phyloP scores from a whole-genome alignment of 2,329 filamentous ascomycete genomes.

The Coniochaeta hoffmannii region DNA sequence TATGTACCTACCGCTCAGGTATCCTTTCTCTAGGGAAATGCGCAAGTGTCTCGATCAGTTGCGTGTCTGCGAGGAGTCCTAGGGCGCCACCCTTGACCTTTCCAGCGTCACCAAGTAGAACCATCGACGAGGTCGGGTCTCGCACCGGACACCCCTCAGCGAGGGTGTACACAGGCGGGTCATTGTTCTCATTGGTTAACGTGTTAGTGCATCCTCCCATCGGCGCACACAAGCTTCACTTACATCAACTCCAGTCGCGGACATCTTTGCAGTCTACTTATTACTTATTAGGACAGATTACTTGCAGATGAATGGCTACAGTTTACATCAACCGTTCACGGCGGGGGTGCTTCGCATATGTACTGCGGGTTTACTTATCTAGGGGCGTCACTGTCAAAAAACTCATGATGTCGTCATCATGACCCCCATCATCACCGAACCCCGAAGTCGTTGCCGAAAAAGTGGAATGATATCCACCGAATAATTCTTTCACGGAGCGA shows the following conservation, averaged over 20 bases:
- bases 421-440: no score
- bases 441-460: no score
- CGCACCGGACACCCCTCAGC: background rate
- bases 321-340: background rate
- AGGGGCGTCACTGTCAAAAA: background rate
- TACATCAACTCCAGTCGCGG: background rate
- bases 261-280: background rate
- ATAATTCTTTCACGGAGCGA: background rate
- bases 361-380: background rate
- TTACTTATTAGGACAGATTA: background rate
- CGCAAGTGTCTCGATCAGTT: conserved; percentile 1
- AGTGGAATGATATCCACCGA: no score
- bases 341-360: background rate
- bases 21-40: background rate
- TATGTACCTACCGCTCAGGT: background rate
- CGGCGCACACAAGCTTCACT: background rate
- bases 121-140: background rate
- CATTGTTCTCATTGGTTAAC: background rate
- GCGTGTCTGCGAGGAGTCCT: background rate
- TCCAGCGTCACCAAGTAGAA: background rate
- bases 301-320: background rate
- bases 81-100: background rate
- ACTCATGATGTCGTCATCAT: background rate
- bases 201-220: background rate
- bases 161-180: background rate